Percentiles rank a stretch among this genome's conserved stretches.
Conservation (phyloP, 805 yeast genomes). For the Spathaspora boniae region DNA sequence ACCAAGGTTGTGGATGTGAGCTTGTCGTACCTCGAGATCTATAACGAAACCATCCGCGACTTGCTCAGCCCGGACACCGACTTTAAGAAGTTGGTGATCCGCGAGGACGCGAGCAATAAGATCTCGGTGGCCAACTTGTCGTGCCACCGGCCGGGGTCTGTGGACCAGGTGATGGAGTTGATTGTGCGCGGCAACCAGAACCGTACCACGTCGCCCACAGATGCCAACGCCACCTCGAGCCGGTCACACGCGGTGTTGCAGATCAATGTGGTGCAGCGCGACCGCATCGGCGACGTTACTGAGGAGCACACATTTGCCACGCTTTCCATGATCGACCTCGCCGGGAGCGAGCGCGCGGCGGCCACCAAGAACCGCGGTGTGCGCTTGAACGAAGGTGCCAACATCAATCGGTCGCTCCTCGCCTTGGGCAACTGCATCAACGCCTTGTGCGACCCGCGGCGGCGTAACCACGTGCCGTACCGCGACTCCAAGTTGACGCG, state of each 20-base stretch:
- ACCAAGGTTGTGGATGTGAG: constrained; percentile 57
- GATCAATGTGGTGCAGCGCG: constrained; percentile 61
- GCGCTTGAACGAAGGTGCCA: constrained; percentile 86
- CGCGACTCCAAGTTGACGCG: constrained; percentile 89
- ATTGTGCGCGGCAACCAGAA: constrained; percentile 68
- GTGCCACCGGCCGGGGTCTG: constrained; percentile 55
- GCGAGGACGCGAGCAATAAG: constrained; percentile 67
- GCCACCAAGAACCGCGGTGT: constrained; percentile 83
- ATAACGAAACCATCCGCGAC: constrained; percentile 86
- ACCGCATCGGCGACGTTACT: constrained; percentile 56
- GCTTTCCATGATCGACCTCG: constrained; percentile 82
- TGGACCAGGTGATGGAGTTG: constrained; percentile 76
- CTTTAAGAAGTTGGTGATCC: constrained; percentile 48
- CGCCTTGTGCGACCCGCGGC: constrained; percentile 75
- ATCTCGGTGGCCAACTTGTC: constrained; percentile 73
- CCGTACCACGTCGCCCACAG: constrained; percentile 83
- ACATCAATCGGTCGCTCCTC: constrained; percentile 80
- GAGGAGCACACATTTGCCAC: constrained; percentile 77
- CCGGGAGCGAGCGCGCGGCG: constrained; percentile 94
- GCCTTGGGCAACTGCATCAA: constrained; percentile 94
- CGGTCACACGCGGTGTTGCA: constrained; percentile 93
- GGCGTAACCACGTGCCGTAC: constrained; percentile 77
- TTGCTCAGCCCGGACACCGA: constrained; percentile 56
- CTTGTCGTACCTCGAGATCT: constrained; percentile 78
- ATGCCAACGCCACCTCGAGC: constrained; percentile 86